phyloP scores from a whole-genome alignment of 495 filamentous ascomycete species.

The Aspergillus mulundensis region DNA sequence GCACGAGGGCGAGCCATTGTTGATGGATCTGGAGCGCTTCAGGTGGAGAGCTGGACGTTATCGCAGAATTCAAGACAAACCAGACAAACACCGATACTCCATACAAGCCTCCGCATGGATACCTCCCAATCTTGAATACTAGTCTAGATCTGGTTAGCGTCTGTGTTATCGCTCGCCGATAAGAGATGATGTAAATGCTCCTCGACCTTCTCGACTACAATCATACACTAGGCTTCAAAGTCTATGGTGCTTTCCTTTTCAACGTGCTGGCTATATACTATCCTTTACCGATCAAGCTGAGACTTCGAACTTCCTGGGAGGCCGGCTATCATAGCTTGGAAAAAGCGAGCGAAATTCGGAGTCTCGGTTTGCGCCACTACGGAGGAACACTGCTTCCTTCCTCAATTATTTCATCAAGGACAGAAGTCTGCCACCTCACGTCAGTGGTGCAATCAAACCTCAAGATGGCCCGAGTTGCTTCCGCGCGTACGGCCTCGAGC shows the following conservation, averaged over 20 bases:
- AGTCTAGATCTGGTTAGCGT: neutral
- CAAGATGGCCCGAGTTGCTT: neutral
- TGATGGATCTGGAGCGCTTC: slow-evolving; percentile 3
- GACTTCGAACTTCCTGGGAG: neutral
- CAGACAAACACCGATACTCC: slow-evolving; percentile 14
- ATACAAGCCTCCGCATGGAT: slow-evolving; percentile 11
- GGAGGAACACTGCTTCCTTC: neutral
- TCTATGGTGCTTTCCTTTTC: neutral
- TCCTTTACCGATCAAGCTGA: neutral
- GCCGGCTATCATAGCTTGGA: neutral
- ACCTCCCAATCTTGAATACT: slow-evolving; percentile 16
- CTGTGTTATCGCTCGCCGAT: neutral
- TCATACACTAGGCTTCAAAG: neutral
- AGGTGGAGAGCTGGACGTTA: slow-evolving; percentile 13
- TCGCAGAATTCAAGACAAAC: slow-evolving; percentile 18
- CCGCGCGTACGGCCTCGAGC: neutral
- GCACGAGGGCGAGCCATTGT: slow-evolving; percentile 45
- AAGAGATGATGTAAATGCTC: neutral
- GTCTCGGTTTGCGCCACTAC: neutral
- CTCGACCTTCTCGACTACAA: neutral
- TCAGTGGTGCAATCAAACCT: neutral
- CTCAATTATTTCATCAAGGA: neutral
- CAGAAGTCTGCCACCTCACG: neutral
- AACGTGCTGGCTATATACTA: neutral
- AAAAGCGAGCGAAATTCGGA: neutral